These are phyloP conservation scores for Pyricularia grisea DNA, from an alignment of 2,329 filamentous ascomycete genomes.

Conservation along the genomic window DNA sequence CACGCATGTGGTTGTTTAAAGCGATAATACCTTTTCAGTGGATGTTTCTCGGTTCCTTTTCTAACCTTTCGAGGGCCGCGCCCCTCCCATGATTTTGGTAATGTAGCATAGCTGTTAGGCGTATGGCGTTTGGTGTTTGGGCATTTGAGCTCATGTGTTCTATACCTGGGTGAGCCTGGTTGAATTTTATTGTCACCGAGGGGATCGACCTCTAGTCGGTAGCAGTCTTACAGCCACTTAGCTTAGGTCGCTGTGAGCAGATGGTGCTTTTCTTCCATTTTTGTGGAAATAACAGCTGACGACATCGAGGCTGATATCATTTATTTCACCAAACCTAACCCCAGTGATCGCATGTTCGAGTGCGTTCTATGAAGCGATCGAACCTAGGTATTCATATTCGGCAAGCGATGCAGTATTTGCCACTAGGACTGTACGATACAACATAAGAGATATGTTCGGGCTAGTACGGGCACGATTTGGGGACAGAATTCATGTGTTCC, in stretches of 20 bases:
- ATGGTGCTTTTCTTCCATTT: background rate
- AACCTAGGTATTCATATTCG: background rate
- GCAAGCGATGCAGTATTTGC: background rate
- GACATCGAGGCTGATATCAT: background rate
- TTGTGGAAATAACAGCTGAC: background rate
- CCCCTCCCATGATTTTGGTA: background rate
- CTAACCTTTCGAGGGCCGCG: no score
- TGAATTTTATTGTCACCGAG: background rate
- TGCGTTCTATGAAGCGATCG: background rate
- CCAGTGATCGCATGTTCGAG: background rate
- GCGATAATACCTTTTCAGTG: background rate
- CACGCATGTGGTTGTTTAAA: conserved; percentile 47
- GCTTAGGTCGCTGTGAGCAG: background rate
- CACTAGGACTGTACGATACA: background rate
- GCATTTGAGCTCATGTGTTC: background rate
- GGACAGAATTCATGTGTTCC: no score
- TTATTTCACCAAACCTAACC: background rate
- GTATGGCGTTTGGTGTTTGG: background rate
- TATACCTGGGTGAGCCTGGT: background rate
- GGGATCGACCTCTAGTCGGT: background rate
- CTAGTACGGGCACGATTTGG: background rate
- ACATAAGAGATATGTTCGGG: background rate
- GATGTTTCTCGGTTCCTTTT: background rate
- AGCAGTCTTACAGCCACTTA: background rate
- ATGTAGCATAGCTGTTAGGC: background rate